Conservation (phyloP, 2,329 filamentous ascomycete genomes). For the Talaromyces piceae region DNA sequence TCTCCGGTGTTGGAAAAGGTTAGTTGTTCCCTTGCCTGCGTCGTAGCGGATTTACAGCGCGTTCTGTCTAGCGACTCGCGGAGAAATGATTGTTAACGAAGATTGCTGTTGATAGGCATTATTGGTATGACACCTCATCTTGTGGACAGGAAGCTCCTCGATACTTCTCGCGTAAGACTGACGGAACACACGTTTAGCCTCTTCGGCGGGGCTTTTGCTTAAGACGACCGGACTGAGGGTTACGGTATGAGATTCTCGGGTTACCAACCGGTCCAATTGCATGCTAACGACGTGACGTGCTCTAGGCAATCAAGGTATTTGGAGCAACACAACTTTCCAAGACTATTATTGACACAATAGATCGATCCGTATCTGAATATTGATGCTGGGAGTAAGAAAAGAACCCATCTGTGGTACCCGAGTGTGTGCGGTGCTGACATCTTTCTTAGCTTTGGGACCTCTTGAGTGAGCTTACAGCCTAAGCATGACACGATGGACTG, state of each 20-base stretch:
- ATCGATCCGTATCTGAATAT: slow-evolving; percentile 59
- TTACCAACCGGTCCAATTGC: neutral
- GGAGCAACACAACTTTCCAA: neutral
- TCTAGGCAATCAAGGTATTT: slow-evolving; percentile 1
- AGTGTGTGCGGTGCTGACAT: neutral
- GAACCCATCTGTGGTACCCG: neutral
- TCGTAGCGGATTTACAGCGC: neutral
- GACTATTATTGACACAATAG: neutral
- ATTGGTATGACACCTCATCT: neutral
- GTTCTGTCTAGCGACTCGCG: too few species aligned
- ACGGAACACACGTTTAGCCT: slow-evolving; percentile 42
- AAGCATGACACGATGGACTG: slow-evolving; percentile 50
- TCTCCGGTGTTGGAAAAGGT: slow-evolving; percentile 14
- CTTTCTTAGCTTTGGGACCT: neutral
- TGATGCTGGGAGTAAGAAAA: slow-evolving; percentile 57
- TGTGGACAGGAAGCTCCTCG: neutral
- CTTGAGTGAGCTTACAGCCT: slow-evolving; percentile 22
- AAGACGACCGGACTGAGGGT: slow-evolving; percentile 76
- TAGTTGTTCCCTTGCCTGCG: slow-evolving; percentile 13
- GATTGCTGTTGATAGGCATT: neutral
- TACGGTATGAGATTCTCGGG: slow-evolving; percentile 52
- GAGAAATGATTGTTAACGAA: neutral
- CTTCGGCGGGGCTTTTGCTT: slow-evolving; percentile 64
- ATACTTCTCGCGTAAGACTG: neutral
- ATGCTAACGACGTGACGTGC: neutral